Conservation (phyloP, 225 moss, liverwort and hornwort species). For the Anthoceros angustus region DNA sequence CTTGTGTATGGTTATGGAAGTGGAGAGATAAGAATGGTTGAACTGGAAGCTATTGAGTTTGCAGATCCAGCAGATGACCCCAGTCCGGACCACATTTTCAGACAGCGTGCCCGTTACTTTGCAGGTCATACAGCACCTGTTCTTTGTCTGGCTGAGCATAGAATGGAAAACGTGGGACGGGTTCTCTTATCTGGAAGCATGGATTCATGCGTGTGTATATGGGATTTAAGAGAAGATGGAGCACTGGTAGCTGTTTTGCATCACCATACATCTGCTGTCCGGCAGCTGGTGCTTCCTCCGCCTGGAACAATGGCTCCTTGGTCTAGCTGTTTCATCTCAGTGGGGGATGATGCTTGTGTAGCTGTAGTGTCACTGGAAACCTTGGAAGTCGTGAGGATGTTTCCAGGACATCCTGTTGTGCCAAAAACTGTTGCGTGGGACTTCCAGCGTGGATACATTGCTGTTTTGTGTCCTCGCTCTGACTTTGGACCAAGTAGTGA, state of each 20-base stretch:
- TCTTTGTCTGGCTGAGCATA: slow-evolving; percentile 12
- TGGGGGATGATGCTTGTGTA: slow-evolving; percentile 11
- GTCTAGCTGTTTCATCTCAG: slow-evolving; percentile 10
- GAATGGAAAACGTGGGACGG: background rate
- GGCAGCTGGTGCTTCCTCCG: slow-evolving; percentile 8
- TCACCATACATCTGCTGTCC: slow-evolving; percentile 10
- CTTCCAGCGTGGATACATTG: slow-evolving; percentile 6
- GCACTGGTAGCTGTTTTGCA: slow-evolving; percentile 8
- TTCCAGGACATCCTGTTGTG: slow-evolving; percentile 7
- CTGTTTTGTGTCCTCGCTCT: slow-evolving; percentile 3
- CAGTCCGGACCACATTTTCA: background rate
- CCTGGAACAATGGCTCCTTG: slow-evolving; percentile 7
- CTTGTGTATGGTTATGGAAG: slow-evolving; percentile 11
- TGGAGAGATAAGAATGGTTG: slow-evolving; percentile 10
- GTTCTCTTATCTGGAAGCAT: slow-evolving; percentile 11
- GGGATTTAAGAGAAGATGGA: slow-evolving; percentile 8
- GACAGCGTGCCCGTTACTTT: slow-evolving; percentile 1
- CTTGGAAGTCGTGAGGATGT: slow-evolving; percentile 7
- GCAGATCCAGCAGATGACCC: background rate
- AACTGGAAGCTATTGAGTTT: slow-evolving; percentile 4
- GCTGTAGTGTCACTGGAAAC: slow-evolving; percentile 10
- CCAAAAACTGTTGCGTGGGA: slow-evolving; percentile 7
- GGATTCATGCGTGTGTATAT: slow-evolving; percentile 8
- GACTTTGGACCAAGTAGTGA: background rate
- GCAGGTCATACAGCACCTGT: slow-evolving; percentile 7